These are phyloP conservation scores for Cutaneotrichosporon sp. DNA, from an alignment of 1,284 basidiomycete genomes.

Conservation along the genomic window DNA sequence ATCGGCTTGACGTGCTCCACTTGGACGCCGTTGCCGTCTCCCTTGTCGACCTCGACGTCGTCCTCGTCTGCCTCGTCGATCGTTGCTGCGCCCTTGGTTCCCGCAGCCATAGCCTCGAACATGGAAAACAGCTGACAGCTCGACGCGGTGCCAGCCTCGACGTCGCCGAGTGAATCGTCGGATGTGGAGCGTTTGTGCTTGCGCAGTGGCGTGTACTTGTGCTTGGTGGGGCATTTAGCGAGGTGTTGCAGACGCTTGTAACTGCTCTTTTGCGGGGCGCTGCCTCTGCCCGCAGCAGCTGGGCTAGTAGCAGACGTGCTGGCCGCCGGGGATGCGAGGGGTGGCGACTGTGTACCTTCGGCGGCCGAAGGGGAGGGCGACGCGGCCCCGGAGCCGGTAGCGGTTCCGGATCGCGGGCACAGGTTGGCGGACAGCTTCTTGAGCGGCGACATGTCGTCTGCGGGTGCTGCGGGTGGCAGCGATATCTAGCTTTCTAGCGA, in stretches of 20 bases:
- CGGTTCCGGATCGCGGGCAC: background rate
- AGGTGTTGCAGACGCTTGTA: background rate
- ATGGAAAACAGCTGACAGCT: constrained; percentile 43
- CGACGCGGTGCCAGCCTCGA: constrained; percentile 11
- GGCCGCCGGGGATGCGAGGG: background rate
- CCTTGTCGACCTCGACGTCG: background rate
- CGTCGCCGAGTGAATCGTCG: background rate
- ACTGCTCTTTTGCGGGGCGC: too few species aligned
- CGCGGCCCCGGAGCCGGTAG: background rate
- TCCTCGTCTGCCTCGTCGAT: background rate
- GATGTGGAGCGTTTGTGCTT: background rate
- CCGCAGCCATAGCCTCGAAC: constrained; percentile 44
- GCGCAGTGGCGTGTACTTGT: background rate
- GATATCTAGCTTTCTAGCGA: too few species aligned
- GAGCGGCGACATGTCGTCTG: background rate
- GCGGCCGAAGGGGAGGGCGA: background rate
- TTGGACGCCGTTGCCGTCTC: background rate
- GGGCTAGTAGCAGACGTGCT: background rate
- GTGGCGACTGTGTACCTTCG: background rate
- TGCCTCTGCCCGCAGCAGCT: too few species aligned
- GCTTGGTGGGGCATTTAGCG: background rate
- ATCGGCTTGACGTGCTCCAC: background rate
- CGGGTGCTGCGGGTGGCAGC: background rate
- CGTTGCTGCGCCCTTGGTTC: background rate
- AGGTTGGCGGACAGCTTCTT: background rate